phyloP scores from a whole-genome alignment of 164 flowering plant species.

The Cinnamomum micranthum region DNA sequence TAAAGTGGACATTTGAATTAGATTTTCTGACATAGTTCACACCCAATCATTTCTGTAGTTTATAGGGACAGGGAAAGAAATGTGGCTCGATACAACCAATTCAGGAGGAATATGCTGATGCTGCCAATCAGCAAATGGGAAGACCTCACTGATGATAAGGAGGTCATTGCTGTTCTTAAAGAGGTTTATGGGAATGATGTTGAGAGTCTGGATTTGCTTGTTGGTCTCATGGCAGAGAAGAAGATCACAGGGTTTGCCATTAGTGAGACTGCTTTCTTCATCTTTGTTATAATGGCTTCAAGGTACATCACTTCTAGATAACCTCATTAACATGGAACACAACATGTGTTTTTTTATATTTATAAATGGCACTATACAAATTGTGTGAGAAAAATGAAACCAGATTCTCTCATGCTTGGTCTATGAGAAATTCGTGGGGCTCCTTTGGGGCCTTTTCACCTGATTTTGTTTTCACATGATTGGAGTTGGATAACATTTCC shows the following conservation, averaged over 20 bases:
- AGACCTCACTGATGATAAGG: constrained; percentile 34
- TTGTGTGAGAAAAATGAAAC: too few species aligned
- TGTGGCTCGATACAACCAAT: constrained; percentile 43
- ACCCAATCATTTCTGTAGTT: constrained; percentile 15
- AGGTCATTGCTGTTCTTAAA: constrained; percentile 22
- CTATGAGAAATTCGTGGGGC: too few species aligned
- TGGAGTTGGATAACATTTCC: too few species aligned
- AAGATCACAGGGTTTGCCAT: constrained; percentile 47
- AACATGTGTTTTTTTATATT: background rate
- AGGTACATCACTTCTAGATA: constrained; percentile 20
- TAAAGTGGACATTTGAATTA: too few species aligned
- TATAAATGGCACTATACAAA: background rate
- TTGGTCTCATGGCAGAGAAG: constrained; percentile 42
- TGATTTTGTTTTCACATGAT: background rate
- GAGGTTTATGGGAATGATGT: constrained; percentile 41
- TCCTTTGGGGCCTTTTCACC: background rate
- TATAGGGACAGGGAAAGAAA: constrained; percentile 45
- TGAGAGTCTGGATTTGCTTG: constrained; percentile 35
- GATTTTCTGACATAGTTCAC: background rate
- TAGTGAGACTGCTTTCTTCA: constrained; percentile 41
- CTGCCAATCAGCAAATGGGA: constrained; percentile 43
- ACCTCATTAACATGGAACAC: background rate
- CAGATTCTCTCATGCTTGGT: background rate
- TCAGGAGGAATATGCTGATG: constrained; percentile 32
- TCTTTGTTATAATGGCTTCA: constrained; percentile 36